phyloP scores from a whole-genome alignment of 805 yeast genomes.

The Myxozyma nipponensis region DNA sequence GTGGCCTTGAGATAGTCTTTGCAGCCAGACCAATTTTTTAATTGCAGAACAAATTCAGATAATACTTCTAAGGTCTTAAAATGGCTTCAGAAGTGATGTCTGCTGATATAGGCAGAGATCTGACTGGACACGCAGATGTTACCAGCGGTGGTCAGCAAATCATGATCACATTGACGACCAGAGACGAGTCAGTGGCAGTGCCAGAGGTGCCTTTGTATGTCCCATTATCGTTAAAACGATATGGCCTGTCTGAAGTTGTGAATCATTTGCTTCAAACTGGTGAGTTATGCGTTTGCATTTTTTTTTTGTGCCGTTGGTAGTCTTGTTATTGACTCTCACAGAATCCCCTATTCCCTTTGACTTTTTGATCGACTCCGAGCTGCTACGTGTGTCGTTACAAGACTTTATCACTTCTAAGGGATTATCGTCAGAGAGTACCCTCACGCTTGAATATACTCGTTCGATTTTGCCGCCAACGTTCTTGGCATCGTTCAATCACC shows the following conservation, averaged over 20 bases:
- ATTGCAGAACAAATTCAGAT: too few species aligned
- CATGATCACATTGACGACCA: conserved; percentile 63
- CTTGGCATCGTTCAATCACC: conserved; percentile 80
- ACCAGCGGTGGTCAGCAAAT: too few species aligned
- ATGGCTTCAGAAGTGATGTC: too few species aligned
- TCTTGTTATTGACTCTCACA: conserved; percentile 2
- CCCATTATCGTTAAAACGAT: conserved; percentile 80
- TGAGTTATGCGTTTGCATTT: neutral
- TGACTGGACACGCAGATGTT: too few species aligned
- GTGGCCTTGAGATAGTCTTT: too few species aligned
- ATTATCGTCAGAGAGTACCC: conserved; percentile 71
- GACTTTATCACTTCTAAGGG: conserved; percentile 75
- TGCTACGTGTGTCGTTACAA: conserved; percentile 72
- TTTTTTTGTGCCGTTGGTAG: neutral
- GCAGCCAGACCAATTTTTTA: too few species aligned
- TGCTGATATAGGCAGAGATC: too few species aligned
- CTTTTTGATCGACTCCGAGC: conserved; percentile 70
- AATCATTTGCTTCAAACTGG: conserved; percentile 67
- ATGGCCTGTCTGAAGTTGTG: conserved; percentile 91
- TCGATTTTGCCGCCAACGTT: conserved; percentile 93
- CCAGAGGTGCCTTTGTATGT: conserved; percentile 80
- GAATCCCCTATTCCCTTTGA: conserved; percentile 81
- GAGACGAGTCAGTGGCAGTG: conserved; percentile 71
- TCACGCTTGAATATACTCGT: conserved; percentile 83
- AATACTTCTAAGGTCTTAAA: too few species aligned